phyloP scores from a whole-genome alignment of 768 basidiomycete genomes.

The Boletus vinaceobasis region DNA sequence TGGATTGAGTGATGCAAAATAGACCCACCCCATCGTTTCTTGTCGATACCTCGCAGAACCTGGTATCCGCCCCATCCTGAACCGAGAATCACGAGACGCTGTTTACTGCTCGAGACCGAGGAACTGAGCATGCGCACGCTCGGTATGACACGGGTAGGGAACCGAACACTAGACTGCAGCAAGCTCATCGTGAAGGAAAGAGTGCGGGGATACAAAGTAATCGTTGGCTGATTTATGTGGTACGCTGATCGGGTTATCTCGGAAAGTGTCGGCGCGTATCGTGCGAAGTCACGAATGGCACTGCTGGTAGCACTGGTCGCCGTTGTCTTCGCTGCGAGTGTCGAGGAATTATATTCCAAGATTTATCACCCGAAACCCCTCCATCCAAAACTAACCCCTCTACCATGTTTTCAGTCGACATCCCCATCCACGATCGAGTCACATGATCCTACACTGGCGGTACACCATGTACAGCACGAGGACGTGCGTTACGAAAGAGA shows the following conservation, averaged over 20 bases:
- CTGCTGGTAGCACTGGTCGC: too few relatives aligned
- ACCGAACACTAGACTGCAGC: slow-evolving; percentile 7
- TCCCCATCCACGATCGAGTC: slow-evolving; percentile 29
- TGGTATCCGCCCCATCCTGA: slow-evolving; percentile 82
- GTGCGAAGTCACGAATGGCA: too few relatives aligned
- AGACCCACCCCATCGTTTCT: slow-evolving; percentile 63
- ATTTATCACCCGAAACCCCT: too few relatives aligned
- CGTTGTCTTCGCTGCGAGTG: slow-evolving; percentile 19
- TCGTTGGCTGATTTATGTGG: neutral
- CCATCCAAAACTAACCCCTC: too few relatives aligned
- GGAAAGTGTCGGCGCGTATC: slow-evolving; percentile 1
- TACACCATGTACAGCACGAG: slow-evolving; percentile 41
- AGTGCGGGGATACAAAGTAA: neutral
- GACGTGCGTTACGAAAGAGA: slow-evolving; percentile 24
- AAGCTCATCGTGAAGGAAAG: slow-evolving; percentile 11
- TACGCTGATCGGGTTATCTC: slow-evolving; percentile 9
- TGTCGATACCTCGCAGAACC: slow-evolving; percentile 62
- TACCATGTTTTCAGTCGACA: slow-evolving; percentile 30
- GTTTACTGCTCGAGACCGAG: slow-evolving; percentile 32
- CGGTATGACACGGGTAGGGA: neutral
- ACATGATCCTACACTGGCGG: slow-evolving; percentile 39
- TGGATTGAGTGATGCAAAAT: neutral
- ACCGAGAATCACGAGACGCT: slow-evolving; percentile 62
- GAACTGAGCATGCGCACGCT: slow-evolving; percentile 37
- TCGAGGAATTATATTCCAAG: slow-evolving; percentile 34